These are phyloP conservation scores for Vigna nakashimae DNA, from an alignment of 306 rosid species.

Conservation along the genomic window DNA sequence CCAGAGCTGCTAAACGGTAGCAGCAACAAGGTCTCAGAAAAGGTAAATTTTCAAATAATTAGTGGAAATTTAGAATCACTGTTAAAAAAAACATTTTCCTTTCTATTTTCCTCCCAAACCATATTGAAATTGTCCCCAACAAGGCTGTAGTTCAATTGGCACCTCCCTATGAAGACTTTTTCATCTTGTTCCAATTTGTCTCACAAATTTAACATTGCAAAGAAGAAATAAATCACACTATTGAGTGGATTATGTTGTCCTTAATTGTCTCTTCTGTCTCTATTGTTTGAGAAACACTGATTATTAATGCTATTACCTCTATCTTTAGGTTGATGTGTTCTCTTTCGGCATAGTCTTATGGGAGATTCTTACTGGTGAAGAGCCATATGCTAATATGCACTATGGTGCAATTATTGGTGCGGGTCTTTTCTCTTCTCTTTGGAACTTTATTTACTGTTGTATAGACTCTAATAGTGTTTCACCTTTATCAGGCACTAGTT, in stretches of 20 bases:
- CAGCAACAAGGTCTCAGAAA: conserved; percentile 90
- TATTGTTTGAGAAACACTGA: conserved; percentile 7
- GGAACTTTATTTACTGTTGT: conserved; percentile 19
- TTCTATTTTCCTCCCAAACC: background rate
- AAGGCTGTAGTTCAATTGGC: conserved; percentile 27
- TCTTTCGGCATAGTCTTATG: conserved; percentile 91
- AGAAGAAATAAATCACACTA: background rate
- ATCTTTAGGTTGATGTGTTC: conserved; percentile 84
- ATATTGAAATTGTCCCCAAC: conserved; percentile 14
- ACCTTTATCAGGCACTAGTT: conserved; percentile 32
- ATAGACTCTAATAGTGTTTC: background rate
- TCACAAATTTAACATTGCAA: conserved; percentile 14
- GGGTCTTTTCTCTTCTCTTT: conserved; percentile 29
- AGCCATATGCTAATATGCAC: conserved; percentile 98
- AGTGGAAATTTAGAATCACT: conserved; percentile 6
- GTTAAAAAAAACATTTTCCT: conserved; percentile 4
- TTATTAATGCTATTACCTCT: conserved; percentile 34
- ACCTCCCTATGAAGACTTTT: background rate
- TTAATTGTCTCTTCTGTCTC: conserved; percentile 29
- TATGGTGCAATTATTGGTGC: conserved; percentile 93
- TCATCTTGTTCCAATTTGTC: conserved; percentile 11
- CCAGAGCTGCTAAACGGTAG: conserved; percentile 88
- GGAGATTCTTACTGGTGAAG: conserved; percentile 98
- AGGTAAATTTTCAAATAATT: conserved; percentile 50
- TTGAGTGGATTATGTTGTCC: conserved; percentile 21